Evolutionary conservation across 768 basidiomycete genomes (phyloP).

Genomic region (Lentinula sp.): DNA sequence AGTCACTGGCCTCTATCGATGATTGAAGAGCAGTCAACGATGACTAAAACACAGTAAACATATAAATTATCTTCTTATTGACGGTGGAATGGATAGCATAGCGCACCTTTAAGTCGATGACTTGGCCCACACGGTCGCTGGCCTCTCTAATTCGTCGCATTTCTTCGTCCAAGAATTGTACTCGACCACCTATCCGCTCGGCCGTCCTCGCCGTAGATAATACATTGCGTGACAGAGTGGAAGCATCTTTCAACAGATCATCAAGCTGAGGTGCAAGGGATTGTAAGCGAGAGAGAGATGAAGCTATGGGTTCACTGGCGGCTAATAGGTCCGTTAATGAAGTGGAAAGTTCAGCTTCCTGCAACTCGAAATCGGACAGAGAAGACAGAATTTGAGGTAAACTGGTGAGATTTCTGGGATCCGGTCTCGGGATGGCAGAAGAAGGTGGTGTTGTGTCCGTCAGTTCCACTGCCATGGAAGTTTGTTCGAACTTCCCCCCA

Average conservation of each 20-base stretch:
- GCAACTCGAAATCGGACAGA: slow-evolving; percentile 67
- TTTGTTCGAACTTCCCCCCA: not conserved
- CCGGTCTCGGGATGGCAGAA: not conserved
- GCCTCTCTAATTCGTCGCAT: slow-evolving; percentile 88
- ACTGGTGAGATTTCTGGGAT: slow-evolving; percentile 38
- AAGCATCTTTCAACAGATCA: slow-evolving; percentile 53
- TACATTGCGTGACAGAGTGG: slow-evolving; percentile 49
- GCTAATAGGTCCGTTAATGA: slow-evolving; percentile 69
- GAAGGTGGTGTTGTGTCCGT: not conserved
- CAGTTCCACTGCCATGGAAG: not conserved
- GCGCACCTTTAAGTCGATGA: slow-evolving; percentile 69
- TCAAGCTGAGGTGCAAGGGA: slow-evolving; percentile 58
- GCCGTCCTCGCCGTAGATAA: slow-evolving; percentile 72
- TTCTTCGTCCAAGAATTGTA: slow-evolving; percentile 85
- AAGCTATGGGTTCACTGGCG: slow-evolving; percentile 56
- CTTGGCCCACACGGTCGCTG: slow-evolving; percentile 85
- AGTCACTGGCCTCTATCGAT: slow-evolving; percentile 83
- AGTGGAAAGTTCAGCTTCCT: slow-evolving; percentile 71
- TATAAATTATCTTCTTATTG: not conserved
- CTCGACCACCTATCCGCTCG: slow-evolving; percentile 87
- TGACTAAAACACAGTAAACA: slow-evolving; percentile 20
- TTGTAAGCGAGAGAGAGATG: slow-evolving; percentile 57
- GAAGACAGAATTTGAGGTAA: slow-evolving; percentile 69
- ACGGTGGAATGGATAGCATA: not conserved
- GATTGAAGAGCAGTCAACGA: slow-evolving; percentile 46